These are phyloP conservation scores for Lodderomyces metapsilosis DNA, from an alignment of 1,139 yeast species.

Conservation along the genomic window DNA sequence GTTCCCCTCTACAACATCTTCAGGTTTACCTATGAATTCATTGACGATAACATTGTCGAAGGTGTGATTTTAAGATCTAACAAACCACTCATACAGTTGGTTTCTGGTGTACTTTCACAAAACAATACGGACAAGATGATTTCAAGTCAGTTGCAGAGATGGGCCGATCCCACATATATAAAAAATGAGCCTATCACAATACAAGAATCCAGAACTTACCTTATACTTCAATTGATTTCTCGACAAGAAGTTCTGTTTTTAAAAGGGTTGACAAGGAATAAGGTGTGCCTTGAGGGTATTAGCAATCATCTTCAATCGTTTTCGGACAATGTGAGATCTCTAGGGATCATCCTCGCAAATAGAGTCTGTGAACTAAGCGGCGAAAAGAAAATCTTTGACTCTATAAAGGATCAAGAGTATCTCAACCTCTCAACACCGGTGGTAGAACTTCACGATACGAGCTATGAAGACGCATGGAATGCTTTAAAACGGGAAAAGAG, in stretches of 20 bases:
- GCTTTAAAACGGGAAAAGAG: not conserved
- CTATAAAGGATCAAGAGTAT: constrained; percentile 15
- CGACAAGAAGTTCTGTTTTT: constrained; percentile 15
- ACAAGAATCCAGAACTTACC: constrained; percentile 36
- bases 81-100: constrained; percentile 9
- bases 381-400: constrained; percentile 37
- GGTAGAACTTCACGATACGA: not conserved
- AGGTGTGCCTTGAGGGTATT: constrained; percentile 38
- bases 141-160: constrained; percentile 18
- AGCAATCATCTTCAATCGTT: constrained; percentile 46
- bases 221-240: constrained; percentile 27
- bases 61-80: constrained; percentile 9
- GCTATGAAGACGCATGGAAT: constrained; percentile 18
- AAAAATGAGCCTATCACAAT: constrained; percentile 32
- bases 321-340: constrained; percentile 38
- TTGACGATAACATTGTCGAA: constrained; percentile 18
- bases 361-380: constrained; percentile 35
- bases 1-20: constrained; percentile 11
- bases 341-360: constrained; percentile 50
- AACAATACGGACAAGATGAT: constrained; percentile 11
- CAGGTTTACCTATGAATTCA: constrained; percentile 14
- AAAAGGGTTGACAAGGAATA: constrained; percentile 21
- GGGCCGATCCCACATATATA: constrained; percentile 31
- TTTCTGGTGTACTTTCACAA: constrained; percentile 11
- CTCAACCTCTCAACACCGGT: not conserved